A percentile compares a stretch with the other conserved stretches of the same genome.
Conservation (phyloP, 179 eudicot species). For the Nepenthes alata region DNA sequence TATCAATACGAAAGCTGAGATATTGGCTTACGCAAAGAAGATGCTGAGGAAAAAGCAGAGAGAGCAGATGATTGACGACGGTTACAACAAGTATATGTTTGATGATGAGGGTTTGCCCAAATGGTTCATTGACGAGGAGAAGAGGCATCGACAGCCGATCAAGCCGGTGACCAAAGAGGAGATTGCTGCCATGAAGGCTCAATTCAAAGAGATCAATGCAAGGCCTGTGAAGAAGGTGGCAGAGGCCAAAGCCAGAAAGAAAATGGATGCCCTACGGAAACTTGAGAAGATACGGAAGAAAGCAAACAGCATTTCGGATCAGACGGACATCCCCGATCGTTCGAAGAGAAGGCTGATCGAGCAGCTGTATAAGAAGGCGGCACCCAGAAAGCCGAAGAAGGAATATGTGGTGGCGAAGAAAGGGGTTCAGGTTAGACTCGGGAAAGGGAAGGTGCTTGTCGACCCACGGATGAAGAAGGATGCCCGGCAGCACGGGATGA, state of each 20-base stretch:
- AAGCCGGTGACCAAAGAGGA: conserved; percentile 79
- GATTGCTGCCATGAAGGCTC: conserved; percentile 57
- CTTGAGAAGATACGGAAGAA: conserved; percentile 85
- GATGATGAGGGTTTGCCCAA: conserved; percentile 58
- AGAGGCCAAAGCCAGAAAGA: conserved; percentile 83
- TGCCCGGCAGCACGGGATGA: conserved; percentile 40
- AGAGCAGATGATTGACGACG: conserved; percentile 59
- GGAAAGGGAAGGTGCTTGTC: conserved; percentile 78
- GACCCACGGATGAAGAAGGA: conserved; percentile 85
- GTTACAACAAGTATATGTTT: conserved; percentile 71
- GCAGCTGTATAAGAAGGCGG: conserved; percentile 61
- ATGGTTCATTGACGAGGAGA: conserved; percentile 78
- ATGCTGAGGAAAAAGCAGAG: conserved; percentile 68
- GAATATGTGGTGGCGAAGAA: conserved; percentile 89
- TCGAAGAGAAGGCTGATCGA: conserved; percentile 83
- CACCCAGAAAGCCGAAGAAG: conserved; percentile 56
- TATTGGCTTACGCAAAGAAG: conserved; percentile 68
- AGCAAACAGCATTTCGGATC: conserved; percentile 83
- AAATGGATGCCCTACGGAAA: conserved; percentile 51
- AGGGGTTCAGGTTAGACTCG: conserved; percentile 72
- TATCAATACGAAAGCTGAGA: conserved; percentile 54
- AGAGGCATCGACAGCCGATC: conserved; percentile 35
- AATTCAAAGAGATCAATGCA: conserved; percentile 60
- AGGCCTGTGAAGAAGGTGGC: conserved; percentile 92
- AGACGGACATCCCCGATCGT: conserved; percentile 61